Base-by-base conservation (phyloP, 108 stramenopile genomes). In the Chaetoceros tenuissimus region DNA sequence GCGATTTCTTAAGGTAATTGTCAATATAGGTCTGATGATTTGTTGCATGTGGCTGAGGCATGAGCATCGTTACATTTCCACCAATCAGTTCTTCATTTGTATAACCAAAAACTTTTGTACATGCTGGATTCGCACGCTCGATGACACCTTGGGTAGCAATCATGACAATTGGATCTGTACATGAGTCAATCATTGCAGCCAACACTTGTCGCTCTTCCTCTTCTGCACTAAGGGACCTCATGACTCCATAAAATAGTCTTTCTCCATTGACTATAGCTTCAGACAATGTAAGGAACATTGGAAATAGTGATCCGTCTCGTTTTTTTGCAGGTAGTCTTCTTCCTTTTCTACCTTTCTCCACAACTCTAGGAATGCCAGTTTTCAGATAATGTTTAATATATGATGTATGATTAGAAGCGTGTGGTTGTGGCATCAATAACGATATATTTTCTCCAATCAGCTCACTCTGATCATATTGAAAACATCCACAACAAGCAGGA, bases 81-180 rank as follows among this genome's bases (percentile, higher is more conserved):
- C 73, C 73, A 24, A 74, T 54, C n/a, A 74, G 53, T 34, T 74
- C 68, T 13, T 59, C 59, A 25, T 48, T 52, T 3, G 68, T 56
- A 68, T 68, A 74, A 24, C 73, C 73, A 29, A 74, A 66, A 45
- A 58, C 51, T 28, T 40, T 49, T 13, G 44, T 34, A 24, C 55
- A 45, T n/a, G 64, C 58, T 19, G 24, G 25, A 28, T 69, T 74
- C 2, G 69, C 68, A 57, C 30, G 65, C 53, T 74, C 63, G 24
- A 74, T 68, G 46, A 74, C 69, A 8, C 73, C 73, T 10, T 48
- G 44, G 13, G 64, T 64, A 28, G 69, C 48, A 18, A 74, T 69
- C 10, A 65, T 64, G 20, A 74, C 34, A n/a, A 69, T 30, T 40
- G 73, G 63, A 60, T 74, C 68, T n/a, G n/a, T n/a, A 51, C 69